These are phyloP conservation scores for Penicillium sp. DNA, from an alignment of 2,329 filamentous ascomycete species.

Conservation along the genomic window DNA sequence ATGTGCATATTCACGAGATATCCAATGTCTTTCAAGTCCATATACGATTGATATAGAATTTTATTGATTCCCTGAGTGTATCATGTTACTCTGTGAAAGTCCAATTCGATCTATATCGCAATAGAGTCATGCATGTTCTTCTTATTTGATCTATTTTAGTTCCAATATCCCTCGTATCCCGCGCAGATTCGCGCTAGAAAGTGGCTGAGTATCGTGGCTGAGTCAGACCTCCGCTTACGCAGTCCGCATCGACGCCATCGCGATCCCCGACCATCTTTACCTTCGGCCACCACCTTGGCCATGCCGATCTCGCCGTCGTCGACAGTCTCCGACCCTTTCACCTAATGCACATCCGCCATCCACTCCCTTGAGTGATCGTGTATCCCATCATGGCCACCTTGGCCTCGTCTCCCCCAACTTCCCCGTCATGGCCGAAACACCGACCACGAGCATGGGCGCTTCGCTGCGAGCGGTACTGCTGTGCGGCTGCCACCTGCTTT, in stretches of 20 bases:
- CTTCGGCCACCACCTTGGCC: constrained; percentile 3
- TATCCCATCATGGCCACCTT: constrained; percentile 35
- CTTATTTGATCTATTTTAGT: too few relatives aligned
- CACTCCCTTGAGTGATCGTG: constrained; percentile 8
- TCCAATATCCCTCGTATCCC: too few relatives aligned
- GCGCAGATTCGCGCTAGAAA: too few relatives aligned
- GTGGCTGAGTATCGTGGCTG: constrained; percentile 18
- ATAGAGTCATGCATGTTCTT: too few relatives aligned
- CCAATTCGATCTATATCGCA: too few relatives aligned
- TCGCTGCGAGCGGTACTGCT: constrained; percentile 74
- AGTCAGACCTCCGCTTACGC: constrained; percentile 13
- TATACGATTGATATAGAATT: background rate
- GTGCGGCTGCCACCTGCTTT: constrained; percentile 69
- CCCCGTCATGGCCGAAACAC: constrained; percentile 39
- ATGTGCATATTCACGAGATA: background rate
- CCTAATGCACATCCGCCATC: constrained; percentile 13
- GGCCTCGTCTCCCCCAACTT: constrained; percentile 35
- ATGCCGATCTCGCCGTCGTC: constrained; percentile 4
- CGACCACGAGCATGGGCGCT: constrained; percentile 40
- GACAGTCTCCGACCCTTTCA: background rate
- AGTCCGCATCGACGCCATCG: constrained; percentile 3
- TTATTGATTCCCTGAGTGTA: background rate
- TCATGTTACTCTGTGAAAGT: too few relatives aligned
- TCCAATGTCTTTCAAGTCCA: background rate
- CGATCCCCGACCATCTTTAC: constrained; percentile 4